Conservation (phyloP, 495 filamentous ascomycete genomes). For the Neurospora sp. region DNA sequence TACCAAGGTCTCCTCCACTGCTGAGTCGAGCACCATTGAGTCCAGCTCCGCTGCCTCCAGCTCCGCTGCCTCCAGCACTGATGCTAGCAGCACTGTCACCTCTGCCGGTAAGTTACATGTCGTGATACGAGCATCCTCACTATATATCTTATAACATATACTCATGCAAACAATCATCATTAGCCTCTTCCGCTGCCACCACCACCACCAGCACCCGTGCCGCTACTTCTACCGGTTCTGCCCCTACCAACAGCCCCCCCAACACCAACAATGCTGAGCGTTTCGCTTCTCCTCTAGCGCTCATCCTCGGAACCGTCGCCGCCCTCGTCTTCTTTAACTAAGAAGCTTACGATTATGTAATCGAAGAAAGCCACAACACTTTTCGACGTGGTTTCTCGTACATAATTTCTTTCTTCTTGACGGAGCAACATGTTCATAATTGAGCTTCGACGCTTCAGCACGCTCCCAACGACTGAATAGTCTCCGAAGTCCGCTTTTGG, state of each 20-base stretch:
- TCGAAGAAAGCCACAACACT: background rate
- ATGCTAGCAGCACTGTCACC: constrained; percentile 5
- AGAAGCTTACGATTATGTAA: background rate
- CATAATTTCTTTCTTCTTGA: background rate
- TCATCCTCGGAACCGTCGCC: constrained; percentile 24
- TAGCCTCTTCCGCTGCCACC: background rate
- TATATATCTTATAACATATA: background rate
- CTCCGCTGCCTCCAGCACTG: constrained; percentile 5
- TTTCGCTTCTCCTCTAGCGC: constrained; percentile 26
- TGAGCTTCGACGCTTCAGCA: background rate
- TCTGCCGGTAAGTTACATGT: background rate
- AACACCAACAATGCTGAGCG: constrained; percentile 22
- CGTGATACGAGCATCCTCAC: background rate
- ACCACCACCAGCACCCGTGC: constrained; percentile 1
- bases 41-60: constrained; percentile 9
- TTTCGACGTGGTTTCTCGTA: background rate
- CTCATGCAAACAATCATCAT: background rate
- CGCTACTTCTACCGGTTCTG: background rate
- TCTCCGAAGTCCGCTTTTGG: background rate
- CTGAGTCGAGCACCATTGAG: constrained; percentile 8
- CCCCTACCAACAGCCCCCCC: constrained; percentile 5
- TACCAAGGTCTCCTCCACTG: constrained; percentile 6
- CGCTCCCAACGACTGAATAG: background rate
- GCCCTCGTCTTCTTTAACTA: constrained; percentile 30
- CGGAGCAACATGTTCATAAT: background rate